Percentiles rank a stretch among this genome's conserved stretches.
Conservation (phyloP, 208 protist species). For the Porcisia hertigi region DNA sequence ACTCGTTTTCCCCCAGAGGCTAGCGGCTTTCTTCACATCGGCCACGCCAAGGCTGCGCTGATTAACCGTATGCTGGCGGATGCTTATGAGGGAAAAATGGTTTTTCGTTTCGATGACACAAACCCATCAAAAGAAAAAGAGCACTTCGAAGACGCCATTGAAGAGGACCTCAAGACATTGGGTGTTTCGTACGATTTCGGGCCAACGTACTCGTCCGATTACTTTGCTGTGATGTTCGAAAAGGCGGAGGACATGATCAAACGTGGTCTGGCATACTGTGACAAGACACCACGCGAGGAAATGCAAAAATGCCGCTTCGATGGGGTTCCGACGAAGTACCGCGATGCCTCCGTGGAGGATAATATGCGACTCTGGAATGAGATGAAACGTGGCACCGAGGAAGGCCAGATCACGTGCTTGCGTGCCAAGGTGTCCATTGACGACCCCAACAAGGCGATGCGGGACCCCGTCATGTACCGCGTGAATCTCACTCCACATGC, state of each 20-base stretch:
- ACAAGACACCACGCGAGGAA: constrained; percentile 96
- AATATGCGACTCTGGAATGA: constrained; percentile 96
- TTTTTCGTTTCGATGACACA: constrained; percentile 99
- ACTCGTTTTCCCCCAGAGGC: constrained; percentile 98
- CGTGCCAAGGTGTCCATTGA: constrained; percentile 97
- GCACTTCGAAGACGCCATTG: constrained; percentile 96
- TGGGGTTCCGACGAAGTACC: constrained; percentile 87
- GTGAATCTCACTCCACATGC: constrained; percentile 93
- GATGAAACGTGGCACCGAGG: constrained; percentile 89
- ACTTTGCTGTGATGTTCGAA: constrained; percentile 96
- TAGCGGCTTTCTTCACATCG: constrained; percentile 97
- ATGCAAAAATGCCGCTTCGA: constrained; percentile 94
- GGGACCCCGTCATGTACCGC: constrained; percentile 98
- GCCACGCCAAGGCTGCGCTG: constrained; percentile 98
- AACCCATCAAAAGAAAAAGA: constrained; percentile 99
- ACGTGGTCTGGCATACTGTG: constrained; percentile 95
- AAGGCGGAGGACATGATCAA: constrained; percentile 92
- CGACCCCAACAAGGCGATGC: constrained; percentile 95
- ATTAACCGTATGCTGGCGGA: constrained; percentile 97
- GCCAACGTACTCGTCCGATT: constrained; percentile 96
- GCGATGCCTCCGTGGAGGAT: constrained; percentile 93
- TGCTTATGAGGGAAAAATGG: constrained; percentile 96
- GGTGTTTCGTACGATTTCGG: constrained; percentile 88
- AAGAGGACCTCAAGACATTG: constrained; percentile 93
- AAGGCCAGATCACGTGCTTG: constrained; percentile 94